A percentile compares a stretch with the other conserved stretches of the same genome.
phyloP scores from a whole-genome alignment of 257 asterid genomes.

The Penstemon barbatus region DNA sequence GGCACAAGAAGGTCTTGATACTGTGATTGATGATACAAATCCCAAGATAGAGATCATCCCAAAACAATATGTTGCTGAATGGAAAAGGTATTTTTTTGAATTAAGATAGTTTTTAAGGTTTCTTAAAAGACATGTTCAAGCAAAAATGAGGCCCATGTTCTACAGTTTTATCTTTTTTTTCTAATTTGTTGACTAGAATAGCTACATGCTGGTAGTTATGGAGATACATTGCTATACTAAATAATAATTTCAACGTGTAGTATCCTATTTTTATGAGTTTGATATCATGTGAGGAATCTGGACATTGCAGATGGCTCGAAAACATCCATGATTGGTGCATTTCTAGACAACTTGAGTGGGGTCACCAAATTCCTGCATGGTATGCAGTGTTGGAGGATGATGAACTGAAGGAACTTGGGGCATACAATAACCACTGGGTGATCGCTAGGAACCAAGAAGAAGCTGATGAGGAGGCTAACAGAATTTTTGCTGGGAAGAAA shows the following conservation, averaged over 20 bases:
- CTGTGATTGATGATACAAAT: conserved; percentile 55
- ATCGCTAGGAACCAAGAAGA: conserved; percentile 77
- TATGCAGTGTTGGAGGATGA: conserved; percentile 72
- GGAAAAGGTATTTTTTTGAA: conserved; percentile 65
- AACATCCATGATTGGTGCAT: conserved; percentile 97
- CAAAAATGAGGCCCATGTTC: background rate
- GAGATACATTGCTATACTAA: conserved; percentile 1
- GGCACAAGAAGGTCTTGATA: conserved; percentile 85
- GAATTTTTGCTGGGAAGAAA: conserved; percentile 55
- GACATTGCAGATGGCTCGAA: conserved; percentile 86
- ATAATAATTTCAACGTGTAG: too few species aligned
- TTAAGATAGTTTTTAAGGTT: conserved; percentile 12
- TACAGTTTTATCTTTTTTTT: background rate
- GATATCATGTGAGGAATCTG: conserved; percentile 22
- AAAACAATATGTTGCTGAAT: conserved; percentile 79
- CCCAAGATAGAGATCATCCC: conserved; percentile 76
- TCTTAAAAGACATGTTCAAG: background rate
- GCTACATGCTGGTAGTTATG: background rate
- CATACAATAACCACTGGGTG: conserved; percentile 69
- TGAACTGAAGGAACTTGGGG: conserved; percentile 69
- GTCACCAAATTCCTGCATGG: conserved; percentile 96
- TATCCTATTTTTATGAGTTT: background rate
- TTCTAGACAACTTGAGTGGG: conserved; percentile 99
- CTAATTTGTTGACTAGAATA: background rate
- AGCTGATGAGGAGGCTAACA: conserved; percentile 64